A percentile compares a stretch with the other conserved stretches of the same genome.
Conservation (phyloP, 2,329 filamentous ascomycete species). For the Hymenoscyphus occultus region DNA sequence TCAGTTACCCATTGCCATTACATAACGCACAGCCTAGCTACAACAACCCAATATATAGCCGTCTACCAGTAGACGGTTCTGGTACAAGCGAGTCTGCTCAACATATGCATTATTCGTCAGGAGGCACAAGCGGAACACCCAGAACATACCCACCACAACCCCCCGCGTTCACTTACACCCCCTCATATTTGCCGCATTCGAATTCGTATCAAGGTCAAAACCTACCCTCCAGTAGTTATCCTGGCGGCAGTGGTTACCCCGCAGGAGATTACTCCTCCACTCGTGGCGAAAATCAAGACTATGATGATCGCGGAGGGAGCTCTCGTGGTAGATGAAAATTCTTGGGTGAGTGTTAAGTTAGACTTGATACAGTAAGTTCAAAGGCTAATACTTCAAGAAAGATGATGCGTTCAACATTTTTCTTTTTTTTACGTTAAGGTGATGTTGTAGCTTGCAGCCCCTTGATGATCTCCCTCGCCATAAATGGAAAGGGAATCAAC, state of each 20-base stretch:
- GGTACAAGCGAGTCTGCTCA: too few species aligned
- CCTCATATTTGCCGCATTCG: not conserved
- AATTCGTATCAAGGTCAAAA: not conserved
- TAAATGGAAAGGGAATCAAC: not conserved
- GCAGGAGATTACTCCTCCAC: not conserved
- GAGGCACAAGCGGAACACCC: too few species aligned
- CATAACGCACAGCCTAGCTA: too few species aligned
- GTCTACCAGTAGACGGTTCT: too few species aligned
- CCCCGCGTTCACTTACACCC: not conserved
- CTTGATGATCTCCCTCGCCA: not conserved
- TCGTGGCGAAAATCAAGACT: not conserved
- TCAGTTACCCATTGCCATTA: too few species aligned
- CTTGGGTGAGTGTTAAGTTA: not conserved
- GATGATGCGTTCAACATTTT: not conserved
- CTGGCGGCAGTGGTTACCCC: not conserved
- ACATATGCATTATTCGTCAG: too few species aligned
- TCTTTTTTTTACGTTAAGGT: not conserved
- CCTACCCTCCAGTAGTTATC: not conserved
- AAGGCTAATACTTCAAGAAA: not conserved
- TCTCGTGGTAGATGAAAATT: not conserved
- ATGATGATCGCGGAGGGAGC: not conserved
- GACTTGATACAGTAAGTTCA: not conserved
- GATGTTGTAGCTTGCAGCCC: not conserved
- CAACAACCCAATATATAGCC: too few species aligned
- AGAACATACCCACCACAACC: not conserved